phyloP scores from a whole-genome alignment of 805 yeast species.

The Pichia membranifaciens region DNA sequence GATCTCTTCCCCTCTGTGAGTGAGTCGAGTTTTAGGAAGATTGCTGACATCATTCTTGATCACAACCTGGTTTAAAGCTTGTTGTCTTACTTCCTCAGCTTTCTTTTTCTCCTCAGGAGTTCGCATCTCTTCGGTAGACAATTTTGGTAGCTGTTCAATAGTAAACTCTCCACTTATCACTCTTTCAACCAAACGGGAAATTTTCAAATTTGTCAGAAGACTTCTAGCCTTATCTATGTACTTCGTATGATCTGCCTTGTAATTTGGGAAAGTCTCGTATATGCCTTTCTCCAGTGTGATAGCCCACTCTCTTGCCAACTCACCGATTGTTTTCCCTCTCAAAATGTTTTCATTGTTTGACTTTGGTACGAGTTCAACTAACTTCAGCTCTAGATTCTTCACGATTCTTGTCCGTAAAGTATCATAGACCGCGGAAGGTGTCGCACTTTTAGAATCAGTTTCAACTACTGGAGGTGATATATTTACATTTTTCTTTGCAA shows the following conservation, averaged over 20 bases:
- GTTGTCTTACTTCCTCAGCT: constrained; percentile 65
- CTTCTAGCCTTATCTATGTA: constrained; percentile 69
- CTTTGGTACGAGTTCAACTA: constrained; percentile 36
- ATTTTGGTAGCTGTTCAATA: constrained; percentile 52
- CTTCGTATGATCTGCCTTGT: constrained; percentile 22
- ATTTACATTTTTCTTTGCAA: neutral
- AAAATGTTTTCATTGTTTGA: constrained; percentile 21
- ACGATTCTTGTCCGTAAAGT: constrained; percentile 4
- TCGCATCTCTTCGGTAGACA: constrained; percentile 68
- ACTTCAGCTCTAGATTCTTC: constrained; percentile 33
- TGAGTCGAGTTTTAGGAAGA: constrained; percentile 60
- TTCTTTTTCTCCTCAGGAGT: constrained; percentile 64
- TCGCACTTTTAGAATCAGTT: neutral
- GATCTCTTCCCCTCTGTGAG: constrained; percentile 87
- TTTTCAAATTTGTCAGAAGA: constrained; percentile 52
- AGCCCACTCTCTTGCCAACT: constrained; percentile 42
- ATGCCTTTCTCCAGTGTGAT: constrained; percentile 44
- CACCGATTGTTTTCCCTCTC: constrained; percentile 24
- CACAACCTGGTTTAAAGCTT: constrained; percentile 63
- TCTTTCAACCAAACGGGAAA: constrained; percentile 53
- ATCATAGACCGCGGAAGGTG: neutral
- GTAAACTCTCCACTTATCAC: constrained; percentile 50
- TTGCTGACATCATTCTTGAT: constrained; percentile 39
- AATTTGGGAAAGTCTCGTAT: constrained; percentile 1
- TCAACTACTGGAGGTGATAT: neutral